Base-by-base conservation (phyloP, 768 basidiomycete species). In the Dentipellis sp. region DNA sequence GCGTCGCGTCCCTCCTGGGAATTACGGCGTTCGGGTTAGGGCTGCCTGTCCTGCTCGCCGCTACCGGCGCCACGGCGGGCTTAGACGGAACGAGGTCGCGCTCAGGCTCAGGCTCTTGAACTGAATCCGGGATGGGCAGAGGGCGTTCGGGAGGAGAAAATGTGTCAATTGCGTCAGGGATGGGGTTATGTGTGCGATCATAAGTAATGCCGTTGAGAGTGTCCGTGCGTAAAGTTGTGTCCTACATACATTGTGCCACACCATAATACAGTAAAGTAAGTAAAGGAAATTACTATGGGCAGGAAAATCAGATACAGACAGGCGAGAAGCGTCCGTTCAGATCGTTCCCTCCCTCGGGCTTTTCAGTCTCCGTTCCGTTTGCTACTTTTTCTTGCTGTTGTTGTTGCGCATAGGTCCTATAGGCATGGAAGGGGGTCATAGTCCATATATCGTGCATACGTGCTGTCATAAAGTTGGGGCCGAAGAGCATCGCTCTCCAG, bases 301-400 rank as follows among this genome's bases (percentile, higher is more conserved):
- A 61, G 67, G 65, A 69, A 75, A 63, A 71, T 75, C 72, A 77
- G 72, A 72, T 74, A 78, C 75, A 72, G 72, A 77, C 75, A 75
- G 73, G 73, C 67, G 68, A 66, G 59, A 70, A 65, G 37, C 70
- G 68, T 68, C 68, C 59, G 61, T 52, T 52, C 58, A 42, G 52
- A 34, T 55, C 50, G 36, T 19, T 59, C 53, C 46, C 63, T 38
- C 21, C 47, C 29, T 52, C 53, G 49, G 47, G 40, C 53, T 54
- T 40, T 39, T 62, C 60, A n/a, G 51, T 17, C 9, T n/a, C 37
- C 22, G 53, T 29, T 52, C 40, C 29, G 52, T 47, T 38, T 16
- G 35, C 34, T 10, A 38, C 19, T n/a, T 57, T 53, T 53, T 57
- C 56, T 14, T 16, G 42, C 5, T 39, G 29, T 40, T 14, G 10